Evolutionary conservation across 768 basidiomycete genomes (phyloP).

Genomic region (Amanita polypyramis): DNA sequence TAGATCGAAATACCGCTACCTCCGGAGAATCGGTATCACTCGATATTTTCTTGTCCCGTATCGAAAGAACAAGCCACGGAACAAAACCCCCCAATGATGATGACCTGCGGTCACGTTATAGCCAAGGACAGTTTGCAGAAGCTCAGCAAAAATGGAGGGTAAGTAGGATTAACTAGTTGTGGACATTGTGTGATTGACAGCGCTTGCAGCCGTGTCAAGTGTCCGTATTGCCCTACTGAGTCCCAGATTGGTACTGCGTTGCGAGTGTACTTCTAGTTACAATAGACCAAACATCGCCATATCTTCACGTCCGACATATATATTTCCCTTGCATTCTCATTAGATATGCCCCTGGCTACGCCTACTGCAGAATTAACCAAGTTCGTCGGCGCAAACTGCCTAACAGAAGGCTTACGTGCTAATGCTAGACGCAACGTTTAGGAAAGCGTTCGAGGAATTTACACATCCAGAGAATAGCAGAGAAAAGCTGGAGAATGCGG

Average conservation of each 20-base stretch:
- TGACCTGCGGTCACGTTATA: constrained; percentile 92
- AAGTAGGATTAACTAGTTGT: constrained; percentile 10
- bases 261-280: constrained; percentile 50
- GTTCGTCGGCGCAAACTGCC: constrained; percentile 10
- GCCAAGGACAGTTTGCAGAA: constrained; percentile 86
- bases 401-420: not conserved
- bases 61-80: constrained; percentile 96
- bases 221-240: constrained; percentile 91
- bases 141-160: constrained; percentile 78
- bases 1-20: constrained; percentile 93
- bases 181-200: constrained; percentile 7
- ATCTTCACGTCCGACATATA: not conserved
- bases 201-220: constrained; percentile 72
- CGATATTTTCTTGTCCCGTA: constrained; percentile 95
- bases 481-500: constrained; percentile 58
- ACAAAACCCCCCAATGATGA: constrained; percentile 95
- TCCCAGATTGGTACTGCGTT: constrained; percentile 46
- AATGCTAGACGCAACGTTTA: constrained; percentile 11
- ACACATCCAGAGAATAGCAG: constrained; percentile 45
- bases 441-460: constrained; percentile 32
- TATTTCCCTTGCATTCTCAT: not conserved
- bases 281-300: not conserved
- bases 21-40: constrained; percentile 86
- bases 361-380: constrained; percentile 10
- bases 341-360: not conserved